Percentiles rank a stretch among this genome's conserved stretches.
These are phyloP conservation scores for Arthrobotrys megalospora DNA, from an alignment of 2,329 filamentous ascomycete genomes.

Conservation along the genomic window DNA sequence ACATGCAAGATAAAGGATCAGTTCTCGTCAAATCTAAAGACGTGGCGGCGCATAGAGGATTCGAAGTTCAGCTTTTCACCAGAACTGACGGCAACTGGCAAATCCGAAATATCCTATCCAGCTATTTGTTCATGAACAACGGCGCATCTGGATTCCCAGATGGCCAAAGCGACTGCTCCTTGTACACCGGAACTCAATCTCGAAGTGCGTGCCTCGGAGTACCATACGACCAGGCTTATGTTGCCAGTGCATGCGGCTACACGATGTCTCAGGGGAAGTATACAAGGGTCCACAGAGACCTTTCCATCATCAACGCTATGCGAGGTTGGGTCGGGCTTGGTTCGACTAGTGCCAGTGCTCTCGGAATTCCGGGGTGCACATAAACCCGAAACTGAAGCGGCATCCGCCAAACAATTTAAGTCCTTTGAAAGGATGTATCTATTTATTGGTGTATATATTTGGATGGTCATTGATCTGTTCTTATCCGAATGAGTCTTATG, in stretches of 20 bases:
- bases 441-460: slow-evolving; percentile 11
- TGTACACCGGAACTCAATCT: slow-evolving; percentile 63
- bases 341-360: slow-evolving; percentile 61
- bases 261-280: slow-evolving; percentile 63
- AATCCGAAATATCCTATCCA: slow-evolving; percentile 65
- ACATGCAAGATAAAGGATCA: slow-evolving; percentile 65
- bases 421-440: neutral
- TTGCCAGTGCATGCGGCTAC: slow-evolving; percentile 64
- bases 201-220: slow-evolving; percentile 63
- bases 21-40: slow-evolving; percentile 65
- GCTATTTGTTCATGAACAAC: slow-evolving; percentile 64
- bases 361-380: slow-evolving; percentile 64
- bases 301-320: slow-evolving; percentile 65
- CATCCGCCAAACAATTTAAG: neutral
- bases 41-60: slow-evolving; percentile 63
- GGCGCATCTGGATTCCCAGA: slow-evolving; percentile 65
- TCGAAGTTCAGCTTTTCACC: slow-evolving; percentile 65
- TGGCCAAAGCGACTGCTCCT: slow-evolving; percentile 64
- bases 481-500: neutral
- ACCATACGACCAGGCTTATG: slow-evolving; percentile 64
- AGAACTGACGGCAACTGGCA: slow-evolving; percentile 65
- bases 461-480: neutral
- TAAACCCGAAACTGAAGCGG: neutral
- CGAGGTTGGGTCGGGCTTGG: slow-evolving; percentile 65
- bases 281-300: slow-evolving; percentile 65